phyloP scores from a whole-genome alignment of 2,329 filamentous ascomycete genomes.

The Rhinocladiella mackenziei region DNA sequence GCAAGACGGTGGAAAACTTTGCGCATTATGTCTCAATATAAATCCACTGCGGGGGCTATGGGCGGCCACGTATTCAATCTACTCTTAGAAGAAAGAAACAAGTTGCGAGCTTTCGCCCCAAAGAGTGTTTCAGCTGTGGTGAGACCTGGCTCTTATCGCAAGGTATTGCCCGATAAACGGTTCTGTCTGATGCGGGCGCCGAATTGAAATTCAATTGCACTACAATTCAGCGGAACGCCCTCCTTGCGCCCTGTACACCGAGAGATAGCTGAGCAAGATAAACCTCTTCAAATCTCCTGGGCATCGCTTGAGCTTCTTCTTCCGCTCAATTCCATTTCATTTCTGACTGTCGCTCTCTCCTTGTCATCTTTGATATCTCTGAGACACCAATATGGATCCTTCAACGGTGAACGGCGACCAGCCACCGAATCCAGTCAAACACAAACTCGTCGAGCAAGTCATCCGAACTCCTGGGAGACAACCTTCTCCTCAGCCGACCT shows the following conservation, averaged over 20 bases:
- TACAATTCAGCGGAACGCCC: not conserved
- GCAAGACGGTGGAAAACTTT: conserved; percentile 16
- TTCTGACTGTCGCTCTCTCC: no score
- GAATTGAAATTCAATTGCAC: no score
- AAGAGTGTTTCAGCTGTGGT: conserved; percentile 13
- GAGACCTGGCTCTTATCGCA: conserved; percentile 2
- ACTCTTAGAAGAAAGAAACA: not conserved
- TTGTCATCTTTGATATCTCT: not conserved
- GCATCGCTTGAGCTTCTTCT: no score
- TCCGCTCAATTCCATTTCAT: no score
- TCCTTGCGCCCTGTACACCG: not conserved
- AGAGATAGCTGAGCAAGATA: no score
- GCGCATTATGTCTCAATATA: conserved; percentile 10
- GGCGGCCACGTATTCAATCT: not conserved
- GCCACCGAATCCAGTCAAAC: conserved; percentile 35
- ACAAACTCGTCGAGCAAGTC: conserved; percentile 57
- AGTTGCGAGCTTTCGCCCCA: conserved; percentile 5
- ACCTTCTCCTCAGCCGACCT: conserved; percentile 83
- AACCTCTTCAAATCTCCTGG: no score
- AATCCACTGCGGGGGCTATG: no score
- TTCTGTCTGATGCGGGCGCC: conserved; percentile 2
- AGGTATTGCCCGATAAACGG: not conserved
- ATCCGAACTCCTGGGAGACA: conserved; percentile 56
- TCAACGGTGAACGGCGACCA: conserved; percentile 19
- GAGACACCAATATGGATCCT: conserved; percentile 19